Percentiles rank a stretch among this genome's conserved stretches.
Conservation (phyloP, 805 yeast genomes). For the Saccharomyces jurei region DNA sequence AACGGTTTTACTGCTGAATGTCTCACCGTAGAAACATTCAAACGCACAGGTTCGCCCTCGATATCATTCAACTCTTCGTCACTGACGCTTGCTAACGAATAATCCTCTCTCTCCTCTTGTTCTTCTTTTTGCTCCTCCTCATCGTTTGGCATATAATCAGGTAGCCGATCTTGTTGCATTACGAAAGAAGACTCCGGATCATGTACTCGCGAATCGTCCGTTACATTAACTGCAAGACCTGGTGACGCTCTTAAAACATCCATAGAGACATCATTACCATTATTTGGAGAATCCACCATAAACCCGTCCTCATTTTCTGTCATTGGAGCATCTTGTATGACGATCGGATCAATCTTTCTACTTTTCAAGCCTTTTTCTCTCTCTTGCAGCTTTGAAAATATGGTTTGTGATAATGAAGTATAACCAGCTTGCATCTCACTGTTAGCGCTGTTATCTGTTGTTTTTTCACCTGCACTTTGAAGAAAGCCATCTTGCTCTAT, state of each 20-base stretch:
- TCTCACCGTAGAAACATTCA: neutral
- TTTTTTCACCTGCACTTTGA: neutral
- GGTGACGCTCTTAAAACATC: neutral
- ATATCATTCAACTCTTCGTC: neutral
- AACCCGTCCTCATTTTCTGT: neutral
- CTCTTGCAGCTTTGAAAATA: slow-evolving; percentile 9
- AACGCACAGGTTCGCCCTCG: neutral
- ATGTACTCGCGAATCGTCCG: neutral
- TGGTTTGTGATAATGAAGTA: slow-evolving; percentile 5
- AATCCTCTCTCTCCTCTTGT: neutral
- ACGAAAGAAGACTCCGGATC: neutral
- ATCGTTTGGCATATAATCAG: neutral
- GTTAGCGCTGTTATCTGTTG: neutral
- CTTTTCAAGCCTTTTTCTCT: slow-evolving; percentile 8
- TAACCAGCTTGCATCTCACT: neutral
- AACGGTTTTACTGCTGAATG: neutral
- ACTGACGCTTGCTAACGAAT: neutral
- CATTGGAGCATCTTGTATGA: neutral
- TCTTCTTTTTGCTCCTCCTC: neutral
- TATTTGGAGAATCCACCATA: neutral
- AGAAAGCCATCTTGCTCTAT: slow-evolving; percentile 1
- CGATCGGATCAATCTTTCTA: slow-evolving; percentile 7
- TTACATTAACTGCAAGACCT: neutral
- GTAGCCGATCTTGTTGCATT: neutral
- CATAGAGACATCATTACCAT: neutral